These are phyloP conservation scores for Myxozyma melibiosi DNA, from an alignment of 805 yeast genomes.

Conservation along the genomic window DNA sequence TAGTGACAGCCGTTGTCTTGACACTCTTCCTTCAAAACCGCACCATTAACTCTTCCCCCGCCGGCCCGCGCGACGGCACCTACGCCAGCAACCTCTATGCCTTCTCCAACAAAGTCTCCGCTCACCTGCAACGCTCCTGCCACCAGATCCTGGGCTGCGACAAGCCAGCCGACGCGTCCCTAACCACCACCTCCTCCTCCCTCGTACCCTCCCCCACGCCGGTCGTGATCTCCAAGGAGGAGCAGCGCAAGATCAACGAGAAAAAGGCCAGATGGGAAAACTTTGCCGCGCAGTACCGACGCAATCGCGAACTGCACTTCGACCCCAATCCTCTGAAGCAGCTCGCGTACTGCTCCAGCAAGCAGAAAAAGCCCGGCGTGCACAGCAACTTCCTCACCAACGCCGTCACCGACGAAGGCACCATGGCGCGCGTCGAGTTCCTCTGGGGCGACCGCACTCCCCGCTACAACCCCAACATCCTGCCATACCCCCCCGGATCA, in stretches of 20 bases:
- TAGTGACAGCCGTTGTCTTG: not conserved
- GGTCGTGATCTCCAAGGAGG: not conserved
- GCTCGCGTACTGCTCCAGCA: slow-evolving; percentile 11
- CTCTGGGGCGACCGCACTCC: not conserved
- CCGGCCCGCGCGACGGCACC: too few relatives aligned
- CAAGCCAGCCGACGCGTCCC: not conserved
- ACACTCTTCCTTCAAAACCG: not conserved
- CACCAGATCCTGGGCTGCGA: not conserved
- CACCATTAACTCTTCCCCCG: too few relatives aligned
- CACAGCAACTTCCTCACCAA: not conserved
- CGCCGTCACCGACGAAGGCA: slow-evolving; percentile 11
- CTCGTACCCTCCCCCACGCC: not conserved
- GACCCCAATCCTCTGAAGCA: not conserved
- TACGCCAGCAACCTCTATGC: not conserved
- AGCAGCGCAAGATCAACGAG: not conserved
- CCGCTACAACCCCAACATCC: slow-evolving; percentile 21
- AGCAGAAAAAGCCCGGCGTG: not conserved
- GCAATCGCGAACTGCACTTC: not conserved
- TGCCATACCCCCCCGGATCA: slow-evolving; percentile 21
- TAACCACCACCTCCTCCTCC: not conserved
- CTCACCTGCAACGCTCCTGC: not conserved
- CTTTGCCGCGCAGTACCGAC: slow-evolving; percentile 1
- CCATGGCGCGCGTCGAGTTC: slow-evolving; percentile 8
- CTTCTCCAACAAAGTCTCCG: not conserved
- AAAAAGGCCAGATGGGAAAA: not conserved